phyloP scores from a whole-genome alignment of 164 flowering plant species.

The Umbellularia californica region DNA sequence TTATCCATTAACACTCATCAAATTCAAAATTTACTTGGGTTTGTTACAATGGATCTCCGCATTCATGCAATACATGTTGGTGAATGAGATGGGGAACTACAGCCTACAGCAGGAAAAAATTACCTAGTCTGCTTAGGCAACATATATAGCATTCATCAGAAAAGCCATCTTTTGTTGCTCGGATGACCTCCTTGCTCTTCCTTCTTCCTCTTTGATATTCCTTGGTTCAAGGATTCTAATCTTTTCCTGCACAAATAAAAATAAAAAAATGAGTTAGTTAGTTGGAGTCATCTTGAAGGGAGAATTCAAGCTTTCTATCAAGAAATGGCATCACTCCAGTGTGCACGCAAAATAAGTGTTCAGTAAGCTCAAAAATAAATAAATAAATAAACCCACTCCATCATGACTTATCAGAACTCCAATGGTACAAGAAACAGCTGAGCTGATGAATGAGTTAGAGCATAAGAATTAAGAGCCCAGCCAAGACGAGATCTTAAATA shows the following conservation, averaged over 20 bases:
- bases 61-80: too few relatives aligned
- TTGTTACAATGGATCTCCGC: too few relatives aligned
- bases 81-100: too few relatives aligned
- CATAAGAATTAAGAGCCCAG: not conserved
- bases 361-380: too few relatives aligned
- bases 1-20: too few relatives aligned
- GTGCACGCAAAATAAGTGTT: too few relatives aligned
- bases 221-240: constrained; percentile 68
- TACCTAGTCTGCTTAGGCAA: not conserved
- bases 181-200: constrained; percentile 31
- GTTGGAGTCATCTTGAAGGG: too few relatives aligned
- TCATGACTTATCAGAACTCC: too few relatives aligned
- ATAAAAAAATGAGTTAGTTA: not conserved
- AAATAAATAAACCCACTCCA: too few relatives aligned
- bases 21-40: too few relatives aligned
- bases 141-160: constrained; percentile 27
- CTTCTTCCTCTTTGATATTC: constrained; percentile 52
- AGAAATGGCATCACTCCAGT: too few relatives aligned
- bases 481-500: not conserved
- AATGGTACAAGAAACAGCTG: not conserved
- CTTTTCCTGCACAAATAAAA: constrained; percentile 54
- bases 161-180: constrained; percentile 51
- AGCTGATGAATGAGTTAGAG: not conserved
- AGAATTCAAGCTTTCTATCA: too few relatives aligned
- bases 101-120: not conserved